phyloP scores from a whole-genome alignment of 2,329 filamentous ascomycete species.

The Boeremia lycopersici region DNA sequence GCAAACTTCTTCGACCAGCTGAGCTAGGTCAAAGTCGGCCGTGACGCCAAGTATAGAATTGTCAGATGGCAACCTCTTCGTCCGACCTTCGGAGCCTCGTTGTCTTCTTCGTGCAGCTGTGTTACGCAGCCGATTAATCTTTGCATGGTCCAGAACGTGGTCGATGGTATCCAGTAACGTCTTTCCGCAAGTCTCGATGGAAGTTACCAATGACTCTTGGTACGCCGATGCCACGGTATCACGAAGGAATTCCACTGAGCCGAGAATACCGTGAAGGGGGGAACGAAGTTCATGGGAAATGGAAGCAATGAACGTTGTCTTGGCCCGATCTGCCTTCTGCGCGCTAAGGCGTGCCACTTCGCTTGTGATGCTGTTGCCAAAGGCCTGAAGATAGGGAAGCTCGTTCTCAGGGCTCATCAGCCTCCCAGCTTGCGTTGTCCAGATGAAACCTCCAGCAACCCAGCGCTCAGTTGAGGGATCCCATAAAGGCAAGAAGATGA shows the following conservation, averaged over 20 bases:
- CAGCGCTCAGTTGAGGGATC: constrained; percentile 43
- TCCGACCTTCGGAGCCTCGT: constrained; percentile 20
- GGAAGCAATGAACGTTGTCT: constrained; percentile 51
- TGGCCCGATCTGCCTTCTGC: constrained; percentile 42
- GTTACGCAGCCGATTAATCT: constrained; percentile 45
- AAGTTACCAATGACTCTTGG: constrained; percentile 50
- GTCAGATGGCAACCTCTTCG: constrained; percentile 34
- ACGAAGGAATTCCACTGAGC: constrained; percentile 45
- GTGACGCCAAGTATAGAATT: constrained; percentile 41
- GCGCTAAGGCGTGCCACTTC: constrained; percentile 41
- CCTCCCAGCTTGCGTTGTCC: constrained; percentile 38
- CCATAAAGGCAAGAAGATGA: constrained; percentile 47
- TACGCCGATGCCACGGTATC: constrained; percentile 38
- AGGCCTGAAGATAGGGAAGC: constrained; percentile 42
- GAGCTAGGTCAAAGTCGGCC: constrained; percentile 37
- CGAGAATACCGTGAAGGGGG: constrained; percentile 66
- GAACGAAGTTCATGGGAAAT: constrained; percentile 59
- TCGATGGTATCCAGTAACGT: constrained; percentile 50
- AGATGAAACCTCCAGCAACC: constrained; percentile 42
- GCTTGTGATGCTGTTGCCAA: constrained; percentile 43
- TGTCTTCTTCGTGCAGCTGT: constrained; percentile 24
- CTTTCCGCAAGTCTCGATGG: constrained; percentile 45
- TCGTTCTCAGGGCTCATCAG: constrained; percentile 42
- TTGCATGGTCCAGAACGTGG: constrained; percentile 46
- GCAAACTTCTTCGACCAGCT: constrained; percentile 57